Base-by-base conservation (phyloP, 2,329 filamentous ascomycete genomes). In the Arthrobotrys entomopaga region DNA sequence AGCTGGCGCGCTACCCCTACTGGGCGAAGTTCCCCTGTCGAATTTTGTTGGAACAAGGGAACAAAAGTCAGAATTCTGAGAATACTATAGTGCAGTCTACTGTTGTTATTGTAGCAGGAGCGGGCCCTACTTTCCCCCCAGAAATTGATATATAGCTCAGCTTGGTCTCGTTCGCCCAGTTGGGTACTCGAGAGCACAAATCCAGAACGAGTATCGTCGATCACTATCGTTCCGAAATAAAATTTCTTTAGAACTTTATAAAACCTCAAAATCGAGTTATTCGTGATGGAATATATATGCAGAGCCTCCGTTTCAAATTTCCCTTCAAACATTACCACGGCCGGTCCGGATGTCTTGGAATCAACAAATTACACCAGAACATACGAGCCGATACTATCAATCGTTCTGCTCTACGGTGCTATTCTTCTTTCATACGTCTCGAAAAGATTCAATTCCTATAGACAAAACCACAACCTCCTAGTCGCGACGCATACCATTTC, bases 371-470 rank as follows among this genome's bases (percentile, higher is more conserved):
- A n/a, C 3, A 22, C 40, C n/a, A 66, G 58, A 52, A 66, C 63
- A 10, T 66, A 49, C 11, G 63, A 66, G 34, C 63, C 63, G n/a
- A 38, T 66, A 38, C 11, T 66, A 49, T 34, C 63, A 13, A 66
- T 58, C 11, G 15, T 24, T 4, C 34, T 66, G n/a, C 46, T 66
- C 3, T 66, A 66, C 42, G 53, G 52, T 40, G 53, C 43, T 16
- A 58, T 66, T 10, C 29, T 66, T 29, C 26, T 58, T 6, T 50
- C 63, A 2, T 66, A 66, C 42, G 53, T 52, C 26, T 66, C 63
- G 8, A 66, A 58, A 49, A 66, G 52, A 7, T 66, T 66, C 43
- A 50, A 26, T 13, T 66, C 63, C n/a, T 66, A 58, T 24, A 7
- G 63, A 52, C 52, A 66, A 16, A 66, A 66, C 42, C 63, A 66